phyloP scores from a whole-genome alignment of 2,329 filamentous ascomycete genomes.

The Beauveria bassiana region DNA sequence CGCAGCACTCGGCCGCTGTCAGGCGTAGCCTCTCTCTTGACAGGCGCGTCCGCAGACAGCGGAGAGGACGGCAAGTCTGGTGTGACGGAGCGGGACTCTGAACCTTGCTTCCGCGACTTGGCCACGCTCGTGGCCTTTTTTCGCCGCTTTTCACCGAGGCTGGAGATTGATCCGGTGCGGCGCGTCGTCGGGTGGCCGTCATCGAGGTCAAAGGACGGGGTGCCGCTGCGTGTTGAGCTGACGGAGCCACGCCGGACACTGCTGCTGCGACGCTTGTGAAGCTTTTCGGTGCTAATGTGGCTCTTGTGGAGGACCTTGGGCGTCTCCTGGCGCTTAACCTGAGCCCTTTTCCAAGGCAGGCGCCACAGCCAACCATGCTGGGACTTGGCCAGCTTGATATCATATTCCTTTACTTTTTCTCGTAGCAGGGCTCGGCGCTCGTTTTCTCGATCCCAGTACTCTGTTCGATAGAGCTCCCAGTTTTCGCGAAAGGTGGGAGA shows the following conservation, averaged over 20 bases:
- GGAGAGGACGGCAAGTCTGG: constrained; percentile 49
- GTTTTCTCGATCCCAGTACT: constrained; percentile 97
- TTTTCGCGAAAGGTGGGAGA: constrained; percentile 91
- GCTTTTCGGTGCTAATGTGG: constrained; percentile 35
- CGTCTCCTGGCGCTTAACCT: constrained; percentile 23
- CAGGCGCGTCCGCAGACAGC: constrained; percentile 40
- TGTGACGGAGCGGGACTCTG: constrained; percentile 45
- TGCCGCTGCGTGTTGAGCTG: constrained; percentile 42
- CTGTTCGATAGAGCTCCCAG: constrained; percentile 88
- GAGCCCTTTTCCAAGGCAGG: constrained; percentile 56
- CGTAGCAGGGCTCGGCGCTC: constrained; percentile 72
- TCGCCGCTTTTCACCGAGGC: constrained; percentile 40
- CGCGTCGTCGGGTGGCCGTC: constrained; percentile 35
- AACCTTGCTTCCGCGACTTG: constrained; percentile 35
- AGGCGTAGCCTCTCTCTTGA: constrained; percentile 16
- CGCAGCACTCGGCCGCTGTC: constrained; percentile 17
- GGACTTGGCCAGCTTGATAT: constrained; percentile 59
- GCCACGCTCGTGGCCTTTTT: constrained; percentile 41
- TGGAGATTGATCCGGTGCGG: constrained; percentile 40
- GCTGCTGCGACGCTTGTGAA: constrained; percentile 42
- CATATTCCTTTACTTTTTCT: constrained; percentile 58
- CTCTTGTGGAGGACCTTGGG: constrained; percentile 33
- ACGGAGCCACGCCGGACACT: constrained; percentile 46
- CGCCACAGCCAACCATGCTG: constrained; percentile 78
- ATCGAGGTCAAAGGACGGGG: constrained; percentile 38